phyloP scores from a whole-genome alignment of 2,329 filamentous ascomycete genomes.

The Hypoxylon sp. region DNA sequence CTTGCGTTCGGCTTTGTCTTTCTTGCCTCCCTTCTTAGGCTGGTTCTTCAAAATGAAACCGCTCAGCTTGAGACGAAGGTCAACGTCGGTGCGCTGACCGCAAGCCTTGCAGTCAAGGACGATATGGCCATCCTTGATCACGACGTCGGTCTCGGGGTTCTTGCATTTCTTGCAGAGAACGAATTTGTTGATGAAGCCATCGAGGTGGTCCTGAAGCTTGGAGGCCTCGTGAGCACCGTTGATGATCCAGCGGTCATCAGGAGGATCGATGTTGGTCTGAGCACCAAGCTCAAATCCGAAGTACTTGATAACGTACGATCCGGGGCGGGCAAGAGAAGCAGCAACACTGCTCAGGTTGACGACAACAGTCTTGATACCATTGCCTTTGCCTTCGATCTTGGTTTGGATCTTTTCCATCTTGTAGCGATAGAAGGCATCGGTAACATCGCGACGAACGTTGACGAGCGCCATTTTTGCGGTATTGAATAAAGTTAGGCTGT shows the following conservation, averaged over 20 bases:
- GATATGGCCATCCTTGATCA: slow-evolving; percentile 93
- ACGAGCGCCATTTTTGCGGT: slow-evolving; percentile 89
- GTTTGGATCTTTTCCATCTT: slow-evolving; percentile 99
- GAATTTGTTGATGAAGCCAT: slow-evolving; percentile 98
- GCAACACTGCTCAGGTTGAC: slow-evolving; percentile 97
- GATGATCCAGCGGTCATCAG: slow-evolving; percentile 99
- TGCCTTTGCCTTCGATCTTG: slow-evolving; percentile 99
- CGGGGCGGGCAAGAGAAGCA: slow-evolving; percentile 88
- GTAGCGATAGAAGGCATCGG: slow-evolving; percentile 99
- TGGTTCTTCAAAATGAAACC: slow-evolving; percentile 97
- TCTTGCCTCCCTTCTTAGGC: slow-evolving; percentile 90
- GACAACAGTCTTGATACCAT: slow-evolving; percentile 99
- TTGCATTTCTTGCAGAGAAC: slow-evolving; percentile 99
- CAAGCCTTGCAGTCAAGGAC: slow-evolving; percentile 98
- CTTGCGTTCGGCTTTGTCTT: slow-evolving; percentile 89
- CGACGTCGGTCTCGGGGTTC: slow-evolving; percentile 97
- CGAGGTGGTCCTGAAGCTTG: slow-evolving; percentile 97
- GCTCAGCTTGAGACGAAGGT: slow-evolving; percentile 93
- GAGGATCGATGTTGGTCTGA: slow-evolving; percentile 96
- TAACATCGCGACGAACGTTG: slow-evolving; percentile 98
- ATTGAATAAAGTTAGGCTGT: slow-evolving; percentile 41
- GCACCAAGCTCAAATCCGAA: slow-evolving; percentile 99
- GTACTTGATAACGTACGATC: slow-evolving; percentile 98
- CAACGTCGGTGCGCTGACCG: slow-evolving; percentile 90
- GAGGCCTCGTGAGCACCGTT: slow-evolving; percentile 94